Evolutionary conservation across 2,329 filamentous ascomycete species (phyloP), one percentile per base, ranked within the genome.

Genomic region (Cyphellophora europaea): DNA sequence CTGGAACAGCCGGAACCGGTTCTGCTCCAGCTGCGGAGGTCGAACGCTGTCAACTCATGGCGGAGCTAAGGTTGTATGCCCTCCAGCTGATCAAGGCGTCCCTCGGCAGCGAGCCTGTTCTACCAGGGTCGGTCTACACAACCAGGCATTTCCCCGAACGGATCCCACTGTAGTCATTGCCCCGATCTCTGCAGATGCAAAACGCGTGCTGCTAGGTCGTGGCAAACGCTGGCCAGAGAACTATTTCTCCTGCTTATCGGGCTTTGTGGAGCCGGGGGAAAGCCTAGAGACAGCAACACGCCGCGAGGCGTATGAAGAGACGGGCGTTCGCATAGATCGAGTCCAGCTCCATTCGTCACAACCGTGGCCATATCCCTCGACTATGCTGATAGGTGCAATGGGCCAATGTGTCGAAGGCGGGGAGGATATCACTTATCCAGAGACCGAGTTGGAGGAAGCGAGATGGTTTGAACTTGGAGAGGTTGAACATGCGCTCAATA

Each of bases 91-190:
- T 45, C 28, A 31, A 10, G 41, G 40, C 11, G 34, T 56, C 15
- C 54, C 57, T 13, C 57, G 69, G 6, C 57, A 58, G 17, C 70
- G 69, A 2, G 72, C 79, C 13, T 98, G 89, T 59, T 77, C 75
- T 5, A 93, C 87, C 1, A 75, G 91, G 35, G 80, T 76, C 28
- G 87, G 84, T 17, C 65, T 96, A 31, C 93, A 86, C 25, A 98
- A 98, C 61, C 70, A 95, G 35, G 80, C 72, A 53, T 95, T 94
- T 66, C 89, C 89, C 3, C 77, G 88, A 33, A 94, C 88, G 2
- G 88, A 94, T 51, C 87, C 88, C 1, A 93, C 86, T n/a, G 87
- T 96, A 55, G 96, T 98, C 61, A 87, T 91, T 64, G 88, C 88
- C 1, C 79, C 95, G 6, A 73, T 95, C 16, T 91, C 82, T 32